phyloP scores from a whole-genome alignment of 345 rosid species.

The Gossypium sturtianum region DNA sequence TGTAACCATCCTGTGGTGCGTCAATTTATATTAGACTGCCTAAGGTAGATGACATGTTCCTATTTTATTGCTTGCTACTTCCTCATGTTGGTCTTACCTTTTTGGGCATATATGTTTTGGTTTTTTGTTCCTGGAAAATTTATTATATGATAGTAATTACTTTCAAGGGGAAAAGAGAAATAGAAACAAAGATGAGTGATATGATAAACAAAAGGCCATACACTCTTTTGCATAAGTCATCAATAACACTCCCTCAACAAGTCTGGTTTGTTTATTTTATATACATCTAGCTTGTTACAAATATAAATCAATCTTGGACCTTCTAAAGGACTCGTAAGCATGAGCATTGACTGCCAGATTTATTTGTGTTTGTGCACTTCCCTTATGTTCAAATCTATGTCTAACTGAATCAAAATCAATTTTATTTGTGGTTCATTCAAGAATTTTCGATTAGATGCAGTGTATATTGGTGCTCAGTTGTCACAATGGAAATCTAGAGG shows the following conservation, averaged over 20 bases:
- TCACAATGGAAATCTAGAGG: neutral
- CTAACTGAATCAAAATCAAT: neutral
- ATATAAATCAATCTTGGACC: neutral
- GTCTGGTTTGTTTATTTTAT: neutral
- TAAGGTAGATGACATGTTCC: conserved; percentile 47
- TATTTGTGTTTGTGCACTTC: neutral
- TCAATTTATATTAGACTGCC: conserved; percentile 78
- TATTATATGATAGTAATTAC: neutral
- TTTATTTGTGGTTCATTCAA: neutral
- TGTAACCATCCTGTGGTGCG: conserved; percentile 98
- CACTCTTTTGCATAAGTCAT: neutral
- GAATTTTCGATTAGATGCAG: neutral
- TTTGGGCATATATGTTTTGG: neutral
- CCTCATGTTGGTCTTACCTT: conserved; percentile 2
- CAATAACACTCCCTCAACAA: neutral
- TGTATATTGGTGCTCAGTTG: neutral
- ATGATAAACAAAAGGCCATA: neutral
- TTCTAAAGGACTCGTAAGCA: neutral
- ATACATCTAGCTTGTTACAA: neutral
- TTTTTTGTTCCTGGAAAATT: neutral
- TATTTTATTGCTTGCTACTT: conserved; percentile 11
- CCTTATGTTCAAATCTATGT: neutral
- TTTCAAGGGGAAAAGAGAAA: neutral
- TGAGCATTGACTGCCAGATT: neutral
- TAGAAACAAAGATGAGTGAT: neutral